phyloP scores from a whole-genome alignment of 345 rosid species.

The Eucalyptus regnans region DNA sequence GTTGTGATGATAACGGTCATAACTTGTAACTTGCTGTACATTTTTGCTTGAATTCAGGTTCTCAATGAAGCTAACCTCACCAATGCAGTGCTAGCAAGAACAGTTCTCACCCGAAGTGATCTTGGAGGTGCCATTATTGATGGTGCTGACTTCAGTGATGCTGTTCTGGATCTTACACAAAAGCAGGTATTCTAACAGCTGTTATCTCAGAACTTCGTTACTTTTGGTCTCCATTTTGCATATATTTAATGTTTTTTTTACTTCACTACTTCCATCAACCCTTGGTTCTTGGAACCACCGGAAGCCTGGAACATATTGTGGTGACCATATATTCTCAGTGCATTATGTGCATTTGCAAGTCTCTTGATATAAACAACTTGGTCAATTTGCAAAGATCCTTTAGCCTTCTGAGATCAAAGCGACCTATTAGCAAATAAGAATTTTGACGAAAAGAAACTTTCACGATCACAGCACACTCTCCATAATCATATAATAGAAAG shows the following conservation, averaged over 20 bases:
- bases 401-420: background rate
- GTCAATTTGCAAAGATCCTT: background rate
- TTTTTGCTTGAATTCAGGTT: slow-evolving; percentile 23
- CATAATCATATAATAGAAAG: background rate
- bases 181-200: slow-evolving; percentile 44
- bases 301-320: background rate
- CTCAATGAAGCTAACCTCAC: slow-evolving; percentile 89
- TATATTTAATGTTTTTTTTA: background rate
- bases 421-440: background rate
- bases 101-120: slow-evolving; percentile 89
- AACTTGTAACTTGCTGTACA: background rate
- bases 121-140: slow-evolving; percentile 82
- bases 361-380: background rate
- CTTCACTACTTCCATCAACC: background rate
- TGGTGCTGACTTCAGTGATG: slow-evolving; percentile 98
- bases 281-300: background rate
- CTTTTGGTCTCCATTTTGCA: background rate
- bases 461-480: background rate
- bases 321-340: background rate
- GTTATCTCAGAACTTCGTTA: background rate
- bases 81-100: slow-evolving; percentile 67
- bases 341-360: background rate
- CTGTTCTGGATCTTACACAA: slow-evolving; percentile 81
- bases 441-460: background rate
- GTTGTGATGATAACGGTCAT: background rate